phyloP scores from a whole-genome alignment of 805 yeast species.

The Candida rishiriensis region DNA sequence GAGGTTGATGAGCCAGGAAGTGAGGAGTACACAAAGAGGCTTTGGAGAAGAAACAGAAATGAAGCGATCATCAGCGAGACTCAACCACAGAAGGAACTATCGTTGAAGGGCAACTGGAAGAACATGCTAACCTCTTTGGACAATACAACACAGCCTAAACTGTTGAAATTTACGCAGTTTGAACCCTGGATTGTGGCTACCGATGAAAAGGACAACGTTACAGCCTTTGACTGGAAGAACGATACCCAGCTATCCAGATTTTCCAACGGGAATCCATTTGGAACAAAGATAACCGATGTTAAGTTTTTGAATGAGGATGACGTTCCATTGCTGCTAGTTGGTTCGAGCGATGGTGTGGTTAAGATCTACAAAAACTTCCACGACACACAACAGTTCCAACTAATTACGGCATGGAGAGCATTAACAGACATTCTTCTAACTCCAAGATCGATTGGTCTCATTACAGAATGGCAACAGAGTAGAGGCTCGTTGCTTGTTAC shows the following conservation, averaged over 20 bases:
- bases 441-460: conserved; percentile 75
- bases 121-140: conserved; percentile 53
- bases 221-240: conserved; percentile 84
- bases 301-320: conserved; percentile 92
- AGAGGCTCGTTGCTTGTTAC: conserved; percentile 87
- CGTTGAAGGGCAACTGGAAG: conserved; percentile 85
- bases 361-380: conserved; percentile 78
- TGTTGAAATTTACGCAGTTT: conserved; percentile 82
- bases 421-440: conserved; percentile 79
- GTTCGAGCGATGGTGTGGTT: conserved; percentile 93
- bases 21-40: conserved; percentile 68
- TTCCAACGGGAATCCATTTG: conserved; percentile 79
- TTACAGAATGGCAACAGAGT: conserved; percentile 96
- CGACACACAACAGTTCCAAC: conserved; percentile 46
- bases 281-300: conserved; percentile 83
- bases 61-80: conserved; percentile 84
- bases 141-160: conserved; percentile 75
- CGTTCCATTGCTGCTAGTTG: conserved; percentile 74
- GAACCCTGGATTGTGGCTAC: conserved; percentile 76
- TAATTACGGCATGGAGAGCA: conserved; percentile 90
- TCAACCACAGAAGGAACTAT: conserved; percentile 81
- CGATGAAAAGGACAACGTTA: conserved; percentile 78
- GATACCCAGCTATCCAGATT: conserved; percentile 59
- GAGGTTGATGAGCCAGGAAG: conserved; percentile 93
- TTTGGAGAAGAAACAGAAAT: conserved; percentile 89